phyloP scores from a whole-genome alignment of 1,139 yeast species.

The Saccharomyces hybrid region DNA sequence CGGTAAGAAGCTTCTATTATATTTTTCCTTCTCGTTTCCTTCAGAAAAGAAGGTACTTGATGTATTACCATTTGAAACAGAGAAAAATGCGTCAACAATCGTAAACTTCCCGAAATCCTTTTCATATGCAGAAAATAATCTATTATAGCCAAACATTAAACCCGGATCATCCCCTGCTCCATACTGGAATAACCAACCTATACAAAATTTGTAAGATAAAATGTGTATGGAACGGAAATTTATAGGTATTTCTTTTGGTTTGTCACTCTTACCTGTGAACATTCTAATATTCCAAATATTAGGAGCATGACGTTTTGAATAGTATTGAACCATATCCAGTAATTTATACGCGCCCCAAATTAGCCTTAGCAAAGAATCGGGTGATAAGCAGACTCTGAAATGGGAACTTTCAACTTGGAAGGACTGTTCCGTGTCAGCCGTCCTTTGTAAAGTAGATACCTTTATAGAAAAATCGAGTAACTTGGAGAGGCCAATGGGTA shows the following conservation, averaged over 20 bases:
- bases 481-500: slow-evolving; percentile 35
- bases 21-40: slow-evolving; percentile 39
- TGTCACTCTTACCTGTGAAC: neutral
- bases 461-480: slow-evolving; percentile 33
- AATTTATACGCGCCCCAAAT: slow-evolving; percentile 30
- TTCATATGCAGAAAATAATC: slow-evolving; percentile 56
- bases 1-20: slow-evolving; percentile 61
- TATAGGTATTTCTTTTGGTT: slow-evolving; percentile 8
- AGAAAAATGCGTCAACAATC: slow-evolving; percentile 53
- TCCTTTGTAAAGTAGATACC: slow-evolving; percentile 26
- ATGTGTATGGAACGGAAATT: slow-evolving; percentile 44
- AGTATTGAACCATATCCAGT: slow-evolving; percentile 13
- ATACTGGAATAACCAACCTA: slow-evolving; percentile 67
- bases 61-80: slow-evolving; percentile 56
- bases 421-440: slow-evolving; percentile 33
- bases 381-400: slow-evolving; percentile 51
- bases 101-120: slow-evolving; percentile 59
- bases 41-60: slow-evolving; percentile 46
- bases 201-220: slow-evolving; percentile 56
- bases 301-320: slow-evolving; percentile 13
- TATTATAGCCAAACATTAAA: slow-evolving; percentile 66
- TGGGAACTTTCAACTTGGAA: slow-evolving; percentile 53
- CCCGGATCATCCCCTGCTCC: slow-evolving; percentile 43
- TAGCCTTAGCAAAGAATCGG: slow-evolving; percentile 41
- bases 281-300: slow-evolving; percentile 11